Percentiles rank a stretch among this genome's conserved stretches.
Conservation (phyloP, 176 grass and related monocot genomes). For the Musa beccarii region DNA sequence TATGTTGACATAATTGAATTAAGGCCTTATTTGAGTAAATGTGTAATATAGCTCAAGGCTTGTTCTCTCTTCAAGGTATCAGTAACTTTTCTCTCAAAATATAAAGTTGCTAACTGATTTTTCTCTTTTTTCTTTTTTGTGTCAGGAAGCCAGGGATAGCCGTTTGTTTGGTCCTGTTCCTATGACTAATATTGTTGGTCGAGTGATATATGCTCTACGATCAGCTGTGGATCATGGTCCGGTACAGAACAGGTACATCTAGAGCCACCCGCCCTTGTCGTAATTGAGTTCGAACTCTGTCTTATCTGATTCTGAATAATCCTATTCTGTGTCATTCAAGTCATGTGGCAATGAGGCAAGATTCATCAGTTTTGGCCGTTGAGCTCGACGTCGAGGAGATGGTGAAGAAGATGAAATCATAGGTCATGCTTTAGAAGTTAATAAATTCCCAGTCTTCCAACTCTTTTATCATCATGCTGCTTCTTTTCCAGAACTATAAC, state of each 20-base stretch:
- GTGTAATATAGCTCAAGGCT: too few species aligned
- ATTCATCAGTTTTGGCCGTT: conserved; percentile 61
- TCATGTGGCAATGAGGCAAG: conserved; percentile 46
- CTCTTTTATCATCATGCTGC: background rate
- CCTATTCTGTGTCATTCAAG: conserved; percentile 29
- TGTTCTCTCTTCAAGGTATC: background rate
- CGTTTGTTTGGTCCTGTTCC: conserved; percentile 88
- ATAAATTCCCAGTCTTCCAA: background rate
- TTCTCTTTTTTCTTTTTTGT: conserved; percentile 7
- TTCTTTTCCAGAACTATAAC: too few species aligned
- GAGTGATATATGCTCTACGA: conserved; percentile 80
- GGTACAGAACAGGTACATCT: conserved; percentile 66
- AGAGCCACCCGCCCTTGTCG: too few species aligned
- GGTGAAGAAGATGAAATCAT: conserved; percentile 64
- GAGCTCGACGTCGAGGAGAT: conserved; percentile 95
- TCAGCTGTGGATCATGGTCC: conserved; percentile 77
- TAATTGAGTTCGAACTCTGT: background rate
- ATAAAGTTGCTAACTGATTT: background rate
- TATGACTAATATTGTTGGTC: conserved; percentile 71
- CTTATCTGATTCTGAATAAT: conserved; percentile 8
- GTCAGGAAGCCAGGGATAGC: conserved; percentile 91
- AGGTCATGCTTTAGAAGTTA: conserved; percentile 9
- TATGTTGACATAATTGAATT: too few species aligned
- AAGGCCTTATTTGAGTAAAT: too few species aligned
- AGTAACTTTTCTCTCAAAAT: background rate